Evolutionary conservation across 176 grass and related monocot species (phyloP).

Genomic region (Cenchrus americanus): DNA sequence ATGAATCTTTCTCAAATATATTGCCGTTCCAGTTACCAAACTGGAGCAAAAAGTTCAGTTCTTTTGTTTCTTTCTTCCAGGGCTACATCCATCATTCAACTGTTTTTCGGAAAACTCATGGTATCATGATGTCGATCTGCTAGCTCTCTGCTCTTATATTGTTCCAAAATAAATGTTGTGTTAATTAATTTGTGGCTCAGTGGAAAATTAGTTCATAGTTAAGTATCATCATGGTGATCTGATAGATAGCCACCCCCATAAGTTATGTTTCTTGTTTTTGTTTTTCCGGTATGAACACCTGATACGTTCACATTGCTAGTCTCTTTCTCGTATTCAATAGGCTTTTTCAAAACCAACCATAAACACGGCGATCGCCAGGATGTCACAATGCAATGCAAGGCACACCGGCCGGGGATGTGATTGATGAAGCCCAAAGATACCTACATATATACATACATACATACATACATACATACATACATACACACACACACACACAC

Average conservation of each 20-base stretch:
- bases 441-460: too few relatives aligned
- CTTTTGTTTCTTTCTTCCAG: not conserved
- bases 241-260: not conserved
- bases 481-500: too few relatives aligned
- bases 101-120: slow-evolving; percentile 17
- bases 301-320: slow-evolving; percentile 18
- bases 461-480: too few relatives aligned
- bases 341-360: slow-evolving; percentile 18
- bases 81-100: slow-evolving; percentile 2
- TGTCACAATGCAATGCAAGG: not conserved
- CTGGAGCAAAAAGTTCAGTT: not conserved
- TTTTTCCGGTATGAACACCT: slow-evolving; percentile 7
- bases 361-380: not conserved
- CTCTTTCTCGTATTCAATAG: slow-evolving; percentile 29
- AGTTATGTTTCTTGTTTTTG: not conserved
- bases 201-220: not conserved
- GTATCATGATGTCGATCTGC: not conserved
- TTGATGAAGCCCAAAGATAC: not conserved
- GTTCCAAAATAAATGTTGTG: not conserved
- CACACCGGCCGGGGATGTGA: not conserved
- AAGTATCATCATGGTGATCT: not conserved
- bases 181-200: not conserved
- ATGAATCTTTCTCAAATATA: not conserved
- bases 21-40: not conserved
- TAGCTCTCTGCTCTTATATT: not conserved